A percentile compares a stretch with the other conserved stretches of the same genome.
Conservation (phyloP, 1,284 basidiomycete species). For the Puccinia horiana region DNA sequence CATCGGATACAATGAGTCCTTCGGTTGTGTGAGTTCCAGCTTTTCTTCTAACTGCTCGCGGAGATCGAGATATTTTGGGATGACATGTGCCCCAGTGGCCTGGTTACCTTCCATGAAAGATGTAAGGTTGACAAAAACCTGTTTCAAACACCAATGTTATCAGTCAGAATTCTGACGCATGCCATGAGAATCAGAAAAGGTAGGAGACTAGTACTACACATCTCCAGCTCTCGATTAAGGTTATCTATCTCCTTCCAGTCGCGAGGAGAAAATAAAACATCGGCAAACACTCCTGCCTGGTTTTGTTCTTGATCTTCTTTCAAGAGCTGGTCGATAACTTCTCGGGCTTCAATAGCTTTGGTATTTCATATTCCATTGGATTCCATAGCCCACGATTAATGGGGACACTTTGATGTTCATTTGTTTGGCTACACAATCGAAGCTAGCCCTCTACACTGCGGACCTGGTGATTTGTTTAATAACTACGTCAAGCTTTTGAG, state of each 20-base stretch:
- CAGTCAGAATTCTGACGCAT: no score
- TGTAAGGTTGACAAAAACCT: not conserved
- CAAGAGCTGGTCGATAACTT: not conserved
- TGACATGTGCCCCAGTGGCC: not conserved
- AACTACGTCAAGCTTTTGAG: not conserved
- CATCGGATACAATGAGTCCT: not conserved
- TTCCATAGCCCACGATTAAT: not conserved
- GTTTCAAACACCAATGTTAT: no score
- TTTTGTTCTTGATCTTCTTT: not conserved
- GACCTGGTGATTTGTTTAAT: not conserved
- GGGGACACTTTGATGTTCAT: not conserved
- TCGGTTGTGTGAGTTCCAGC: not conserved
- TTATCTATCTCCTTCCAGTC: not conserved
- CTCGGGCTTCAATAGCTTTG: not conserved
- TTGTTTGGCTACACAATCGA: not conserved
- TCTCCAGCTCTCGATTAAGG: not conserved
- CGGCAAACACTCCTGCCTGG: not conserved
- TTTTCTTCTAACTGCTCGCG: not conserved
- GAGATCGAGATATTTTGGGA: not conserved
- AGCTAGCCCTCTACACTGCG: not conserved
- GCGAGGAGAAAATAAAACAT: not conserved
- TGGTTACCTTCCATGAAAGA: not conserved
- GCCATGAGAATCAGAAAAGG: no score
- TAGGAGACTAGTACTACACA: not conserved
- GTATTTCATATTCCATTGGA: slow-evolving; percentile 6